These are phyloP conservation scores for Elymus sibiricus DNA, from an alignment of 176 grass and related monocot genomes.

Conservation along the genomic window DNA sequence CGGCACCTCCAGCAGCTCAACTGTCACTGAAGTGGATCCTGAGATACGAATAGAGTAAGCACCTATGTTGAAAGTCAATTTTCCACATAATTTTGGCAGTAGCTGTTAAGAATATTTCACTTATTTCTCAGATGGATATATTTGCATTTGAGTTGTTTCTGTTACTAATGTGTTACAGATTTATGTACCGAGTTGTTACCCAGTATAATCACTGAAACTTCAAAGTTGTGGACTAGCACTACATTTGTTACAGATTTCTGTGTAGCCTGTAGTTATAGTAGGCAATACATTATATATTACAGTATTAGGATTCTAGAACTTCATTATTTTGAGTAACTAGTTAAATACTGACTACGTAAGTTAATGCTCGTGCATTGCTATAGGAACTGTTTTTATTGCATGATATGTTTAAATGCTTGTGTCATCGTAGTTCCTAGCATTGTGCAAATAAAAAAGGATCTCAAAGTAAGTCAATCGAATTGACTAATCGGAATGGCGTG, in stretches of 20 bases:
- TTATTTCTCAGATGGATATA: background rate
- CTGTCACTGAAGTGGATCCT: slow-evolving; percentile 86
- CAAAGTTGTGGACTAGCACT: background rate
- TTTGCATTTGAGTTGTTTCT: slow-evolving; percentile 29
- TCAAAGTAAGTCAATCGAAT: background rate
- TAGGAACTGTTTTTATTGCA: background rate
- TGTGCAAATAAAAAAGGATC: background rate
- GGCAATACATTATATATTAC: background rate
- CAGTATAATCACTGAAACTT: slow-evolving; percentile 7
- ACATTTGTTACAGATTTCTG: background rate
- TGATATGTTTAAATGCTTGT: background rate
- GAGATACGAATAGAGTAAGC: slow-evolving; percentile 93
- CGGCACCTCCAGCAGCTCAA: slow-evolving; percentile 50
- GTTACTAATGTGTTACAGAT: background rate
- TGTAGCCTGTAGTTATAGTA: background rate
- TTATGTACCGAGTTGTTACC: background rate
- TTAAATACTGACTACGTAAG: background rate
- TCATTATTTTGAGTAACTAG: background rate
- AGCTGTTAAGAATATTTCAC: background rate
- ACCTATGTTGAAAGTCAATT: slow-evolving; percentile 1
- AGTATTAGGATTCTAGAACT: background rate
- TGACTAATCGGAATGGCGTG: background rate
- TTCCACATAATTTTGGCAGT: background rate
- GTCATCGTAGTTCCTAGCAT: background rate
- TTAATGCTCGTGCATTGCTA: background rate